Conservation (phyloP, 495 filamentous ascomycete species). For the Neurospora sp. region DNA sequence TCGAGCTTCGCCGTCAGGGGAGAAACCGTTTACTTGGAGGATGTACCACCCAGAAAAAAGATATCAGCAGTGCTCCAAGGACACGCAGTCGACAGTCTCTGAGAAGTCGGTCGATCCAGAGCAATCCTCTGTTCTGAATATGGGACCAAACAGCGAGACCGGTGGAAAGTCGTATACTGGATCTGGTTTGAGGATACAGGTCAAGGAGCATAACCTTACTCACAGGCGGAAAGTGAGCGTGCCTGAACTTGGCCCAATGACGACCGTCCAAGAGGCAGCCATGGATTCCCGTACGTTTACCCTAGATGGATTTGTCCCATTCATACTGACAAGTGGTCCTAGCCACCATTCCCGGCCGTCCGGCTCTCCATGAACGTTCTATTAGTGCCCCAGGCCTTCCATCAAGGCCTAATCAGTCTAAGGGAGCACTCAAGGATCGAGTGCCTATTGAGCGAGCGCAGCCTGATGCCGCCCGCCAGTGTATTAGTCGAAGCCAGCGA, state of each 20-base stretch:
- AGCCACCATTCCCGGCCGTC: conserved; percentile 68
- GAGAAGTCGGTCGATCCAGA: conserved; percentile 42
- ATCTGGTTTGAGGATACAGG: conserved; percentile 34
- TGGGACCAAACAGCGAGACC: conserved; percentile 34
- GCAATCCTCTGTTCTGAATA: conserved; percentile 35
- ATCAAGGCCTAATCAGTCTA: conserved; percentile 36
- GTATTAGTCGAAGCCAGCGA: conserved; percentile 11
- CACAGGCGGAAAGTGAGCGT: conserved; percentile 53
- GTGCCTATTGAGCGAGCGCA: conserved; percentile 20
- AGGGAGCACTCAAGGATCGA: conserved; percentile 20
- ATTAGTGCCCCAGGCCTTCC: conserved; percentile 49
- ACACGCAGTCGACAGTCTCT: conserved; percentile 26
- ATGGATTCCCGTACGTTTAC: conserved; percentile 64
- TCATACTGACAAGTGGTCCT: conserved; percentile 17
- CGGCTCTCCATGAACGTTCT: conserved; percentile 56
- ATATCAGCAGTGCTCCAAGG: conserved; percentile 43
- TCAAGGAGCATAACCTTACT: conserved; percentile 42
- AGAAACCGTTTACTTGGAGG: conserved; percentile 40
- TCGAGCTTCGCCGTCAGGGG: conserved; percentile 25
- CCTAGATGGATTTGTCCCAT: not conserved
- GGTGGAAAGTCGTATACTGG: conserved; percentile 30
- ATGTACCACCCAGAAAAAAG: conserved; percentile 43
- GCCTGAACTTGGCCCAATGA: conserved; percentile 55
- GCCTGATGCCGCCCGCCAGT: conserved; percentile 2
- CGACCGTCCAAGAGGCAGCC: conserved; percentile 53